These are phyloP conservation scores for Coemansia sp. DNA, from an alignment of 192 early-diverging fungal species.

Conservation along the genomic window DNA sequence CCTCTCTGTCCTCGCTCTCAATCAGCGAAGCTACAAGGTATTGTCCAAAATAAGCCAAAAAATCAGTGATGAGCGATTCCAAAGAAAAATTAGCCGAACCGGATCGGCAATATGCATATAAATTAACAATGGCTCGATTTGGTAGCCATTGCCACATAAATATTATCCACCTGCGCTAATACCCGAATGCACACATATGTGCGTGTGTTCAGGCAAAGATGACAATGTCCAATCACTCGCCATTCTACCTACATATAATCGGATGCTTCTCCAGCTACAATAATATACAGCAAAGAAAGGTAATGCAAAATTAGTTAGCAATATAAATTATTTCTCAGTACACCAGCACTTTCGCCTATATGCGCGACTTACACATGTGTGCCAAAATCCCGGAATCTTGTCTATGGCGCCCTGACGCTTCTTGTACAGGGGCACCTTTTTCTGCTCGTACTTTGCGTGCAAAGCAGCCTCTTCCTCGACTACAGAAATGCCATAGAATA, in stretches of 20 bases:
- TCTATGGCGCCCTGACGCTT: slow-evolving; percentile 60
- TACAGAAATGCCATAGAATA: slow-evolving; percentile 14
- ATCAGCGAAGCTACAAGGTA: slow-evolving; percentile 50
- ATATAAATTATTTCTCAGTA: neutral
- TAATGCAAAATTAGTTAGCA: neutral
- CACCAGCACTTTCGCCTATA: neutral
- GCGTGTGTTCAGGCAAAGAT: neutral
- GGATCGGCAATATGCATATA: slow-evolving; percentile 13
- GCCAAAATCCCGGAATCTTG: slow-evolving; percentile 63
- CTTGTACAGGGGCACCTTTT: slow-evolving; percentile 54
- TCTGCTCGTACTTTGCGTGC: slow-evolving; percentile 57
- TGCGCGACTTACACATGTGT: slow-evolving; percentile 54
- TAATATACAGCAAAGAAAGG: neutral
- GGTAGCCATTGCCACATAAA: neutral
- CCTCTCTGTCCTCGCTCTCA: slow-evolving; percentile 54
- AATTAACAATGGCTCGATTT: neutral
- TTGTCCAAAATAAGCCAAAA: slow-evolving; percentile 11
- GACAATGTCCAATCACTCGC: neutral
- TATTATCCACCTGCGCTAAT: neutral
- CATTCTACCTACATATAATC: slow-evolving; percentile 50
- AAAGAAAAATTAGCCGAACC: slow-evolving; percentile 8
- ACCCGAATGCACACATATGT: neutral
- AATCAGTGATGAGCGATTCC: slow-evolving; percentile 19
- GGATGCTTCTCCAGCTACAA: slow-evolving; percentile 56
- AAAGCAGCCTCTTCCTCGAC: slow-evolving; percentile 55